Percentiles rank a stretch among this genome's conserved stretches.
phyloP scores from a whole-genome alignment of 2,329 filamentous ascomycete genomes.

The Talaromyces sp. region DNA sequence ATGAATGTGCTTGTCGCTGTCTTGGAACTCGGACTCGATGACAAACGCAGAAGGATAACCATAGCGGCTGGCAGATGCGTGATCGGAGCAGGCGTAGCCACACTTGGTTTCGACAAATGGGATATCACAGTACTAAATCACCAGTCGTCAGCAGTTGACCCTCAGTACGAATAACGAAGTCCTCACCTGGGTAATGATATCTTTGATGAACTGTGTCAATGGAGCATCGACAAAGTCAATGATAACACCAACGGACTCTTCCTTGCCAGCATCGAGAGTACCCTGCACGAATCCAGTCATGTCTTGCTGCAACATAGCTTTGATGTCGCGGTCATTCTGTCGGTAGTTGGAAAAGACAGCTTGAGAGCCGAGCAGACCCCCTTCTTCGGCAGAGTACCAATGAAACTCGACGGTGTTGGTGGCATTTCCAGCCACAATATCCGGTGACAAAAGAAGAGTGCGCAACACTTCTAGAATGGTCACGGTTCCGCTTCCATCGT shows the following conservation, averaged over 20 bases:
- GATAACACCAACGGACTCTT: constrained; percentile 87
- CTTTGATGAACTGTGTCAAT: constrained; percentile 87
- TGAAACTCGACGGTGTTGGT: constrained; percentile 93
- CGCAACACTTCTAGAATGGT: constrained; percentile 91
- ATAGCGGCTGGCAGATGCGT: constrained; percentile 63
- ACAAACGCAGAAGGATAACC: constrained; percentile 65
- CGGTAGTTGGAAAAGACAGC: constrained; percentile 83
- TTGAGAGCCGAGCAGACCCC: constrained; percentile 80
- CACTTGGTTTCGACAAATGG: constrained; percentile 85
- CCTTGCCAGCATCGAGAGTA: constrained; percentile 75
- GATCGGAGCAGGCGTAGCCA: constrained; percentile 76
- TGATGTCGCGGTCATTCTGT: constrained; percentile 68
- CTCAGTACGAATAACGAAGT: not conserved
- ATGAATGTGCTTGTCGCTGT: constrained; percentile 69
- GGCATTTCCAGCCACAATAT: constrained; percentile 67
- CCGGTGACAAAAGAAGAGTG: constrained; percentile 69
- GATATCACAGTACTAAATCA: constrained; percentile 76
- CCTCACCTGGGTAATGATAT: constrained; percentile 66
- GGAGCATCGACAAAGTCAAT: constrained; percentile 82
- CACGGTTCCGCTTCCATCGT: constrained; percentile 88
- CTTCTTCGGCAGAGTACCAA: constrained; percentile 92
- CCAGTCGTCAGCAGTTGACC: not conserved
- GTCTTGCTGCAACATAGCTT: constrained; percentile 97
- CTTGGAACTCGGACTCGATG: constrained; percentile 59
- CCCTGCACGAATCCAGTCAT: constrained; percentile 90